These are phyloP conservation scores for Aspergillus sclerotioniger DNA, from an alignment of 495 filamentous ascomycete genomes.

Conservation along the genomic window DNA sequence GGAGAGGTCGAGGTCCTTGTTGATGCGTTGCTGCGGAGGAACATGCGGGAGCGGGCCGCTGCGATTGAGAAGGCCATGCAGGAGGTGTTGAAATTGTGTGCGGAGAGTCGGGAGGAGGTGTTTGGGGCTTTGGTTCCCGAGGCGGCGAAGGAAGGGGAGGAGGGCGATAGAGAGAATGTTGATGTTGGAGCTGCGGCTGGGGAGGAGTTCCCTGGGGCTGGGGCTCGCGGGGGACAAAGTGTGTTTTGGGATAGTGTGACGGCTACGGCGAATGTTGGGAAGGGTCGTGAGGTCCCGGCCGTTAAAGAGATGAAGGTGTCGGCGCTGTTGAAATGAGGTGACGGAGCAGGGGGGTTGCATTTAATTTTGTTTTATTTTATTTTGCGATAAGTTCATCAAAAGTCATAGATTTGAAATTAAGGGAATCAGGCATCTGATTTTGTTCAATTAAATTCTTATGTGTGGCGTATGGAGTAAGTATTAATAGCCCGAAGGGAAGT, in stretches of 20 bases:
- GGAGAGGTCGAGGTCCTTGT: slow-evolving; percentile 70
- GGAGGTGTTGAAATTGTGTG: slow-evolving; percentile 69
- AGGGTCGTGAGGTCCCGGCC: slow-evolving; percentile 36
- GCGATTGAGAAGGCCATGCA: slow-evolving; percentile 70
- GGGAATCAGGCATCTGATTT: not conserved
- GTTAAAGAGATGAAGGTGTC: slow-evolving; percentile 52
- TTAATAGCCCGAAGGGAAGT: not conserved
- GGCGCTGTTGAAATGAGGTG: slow-evolving; percentile 48
- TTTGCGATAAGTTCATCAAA: not conserved
- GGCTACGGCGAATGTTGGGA: slow-evolving; percentile 20
- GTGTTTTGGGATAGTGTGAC: slow-evolving; percentile 43
- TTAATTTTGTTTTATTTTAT: not conserved
- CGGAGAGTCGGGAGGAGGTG: slow-evolving; percentile 61
- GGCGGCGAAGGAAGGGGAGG: slow-evolving; percentile 15
- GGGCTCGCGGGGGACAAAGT: slow-evolving; percentile 34
- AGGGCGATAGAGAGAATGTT: slow-evolving; percentile 7
- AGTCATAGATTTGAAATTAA: slow-evolving; percentile 1
- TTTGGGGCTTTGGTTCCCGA: slow-evolving; percentile 43
- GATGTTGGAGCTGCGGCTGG: slow-evolving; percentile 2
- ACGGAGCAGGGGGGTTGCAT: not conserved
- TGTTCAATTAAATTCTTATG: not conserved
- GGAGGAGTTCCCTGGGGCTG: slow-evolving; percentile 28
- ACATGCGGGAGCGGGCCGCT: slow-evolving; percentile 82
- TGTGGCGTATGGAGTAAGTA: not conserved
- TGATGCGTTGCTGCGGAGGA: slow-evolving; percentile 68